A percentile compares a stretch with the other conserved stretches of the same genome.
phyloP scores from a whole-genome alignment of 2,329 filamentous ascomycete genomes.

The Plenodomus tracheiphilus region DNA sequence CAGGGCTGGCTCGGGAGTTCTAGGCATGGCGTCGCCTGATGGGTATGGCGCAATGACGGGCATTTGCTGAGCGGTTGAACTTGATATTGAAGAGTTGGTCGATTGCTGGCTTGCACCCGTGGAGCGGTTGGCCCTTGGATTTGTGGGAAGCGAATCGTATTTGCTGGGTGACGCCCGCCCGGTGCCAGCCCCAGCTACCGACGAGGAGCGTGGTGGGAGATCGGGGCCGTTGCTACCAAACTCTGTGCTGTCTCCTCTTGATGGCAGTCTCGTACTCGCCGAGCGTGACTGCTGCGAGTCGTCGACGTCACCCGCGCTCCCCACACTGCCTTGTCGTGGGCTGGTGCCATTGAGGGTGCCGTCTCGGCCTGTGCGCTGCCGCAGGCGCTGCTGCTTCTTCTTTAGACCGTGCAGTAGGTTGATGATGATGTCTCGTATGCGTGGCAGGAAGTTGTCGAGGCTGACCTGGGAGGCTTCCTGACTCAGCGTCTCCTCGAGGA shows the following conservation, averaged over 20 bases:
- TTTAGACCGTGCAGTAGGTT: slow-evolving; percentile 94
- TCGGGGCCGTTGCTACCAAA: slow-evolving; percentile 43
- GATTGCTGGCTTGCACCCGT: slow-evolving; percentile 39
- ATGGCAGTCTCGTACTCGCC: slow-evolving; percentile 46
- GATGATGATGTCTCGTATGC: slow-evolving; percentile 98
- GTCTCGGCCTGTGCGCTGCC: slow-evolving; percentile 58
- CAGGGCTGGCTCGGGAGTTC: slow-evolving; percentile 35
- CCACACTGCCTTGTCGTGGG: slow-evolving; percentile 43
- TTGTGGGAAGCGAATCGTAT: slow-evolving; percentile 44
- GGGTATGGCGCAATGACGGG: slow-evolving; percentile 75
- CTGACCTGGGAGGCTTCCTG: slow-evolving; percentile 94
- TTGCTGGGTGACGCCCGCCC: slow-evolving; percentile 51
- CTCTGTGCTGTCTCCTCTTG: slow-evolving; percentile 49
- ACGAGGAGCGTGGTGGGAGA: slow-evolving; percentile 53
- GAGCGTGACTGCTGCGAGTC: slow-evolving; percentile 48
- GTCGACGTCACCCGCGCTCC: slow-evolving; percentile 38
- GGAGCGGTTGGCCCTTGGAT: slow-evolving; percentile 37
- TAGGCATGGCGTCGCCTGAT: slow-evolving; percentile 59
- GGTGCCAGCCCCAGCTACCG: slow-evolving; percentile 39
- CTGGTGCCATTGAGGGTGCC: slow-evolving; percentile 47
- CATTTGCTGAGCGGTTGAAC: slow-evolving; percentile 73
- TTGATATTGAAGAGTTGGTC: slow-evolving; percentile 68
- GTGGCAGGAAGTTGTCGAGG: slow-evolving; percentile 88
- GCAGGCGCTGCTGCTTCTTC: slow-evolving; percentile 89
- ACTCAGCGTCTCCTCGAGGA: slow-evolving; percentile 93